Base-by-base conservation (phyloP, 2,329 filamentous ascomycete genomes). In the Bretziella fagacearum region DNA sequence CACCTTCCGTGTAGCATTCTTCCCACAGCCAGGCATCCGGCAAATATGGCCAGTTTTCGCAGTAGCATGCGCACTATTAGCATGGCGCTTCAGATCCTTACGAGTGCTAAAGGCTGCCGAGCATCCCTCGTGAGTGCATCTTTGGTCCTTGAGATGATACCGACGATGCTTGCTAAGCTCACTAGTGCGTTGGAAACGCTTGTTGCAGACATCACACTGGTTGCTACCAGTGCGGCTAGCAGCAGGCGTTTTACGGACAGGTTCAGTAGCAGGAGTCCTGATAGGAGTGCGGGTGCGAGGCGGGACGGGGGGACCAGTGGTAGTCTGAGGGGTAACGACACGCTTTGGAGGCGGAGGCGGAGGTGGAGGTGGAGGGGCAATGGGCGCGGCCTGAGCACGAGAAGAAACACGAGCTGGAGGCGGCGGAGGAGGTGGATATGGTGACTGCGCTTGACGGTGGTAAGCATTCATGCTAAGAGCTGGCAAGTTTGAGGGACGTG, bases 11-110 rank as follows among this genome's bases (percentile, higher is more conserved):
- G 47, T 54, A 48, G 50, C 49, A 39, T 55, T 52, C 48, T 57
- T 57, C 17, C 51, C 52, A 51, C 55, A 57, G n/a, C 54, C 54
- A n/a, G 47, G 27, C 26, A 56, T 51, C 18, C 50, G 54, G 50
- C 55, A 57, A 18, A 50, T 51, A 51, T 55, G 56, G n/a, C 54
- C 51, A 3, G 52, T 48, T 35, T 47, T 44, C 1, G 47, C 44
- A 20, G 43, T 46, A 26, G 47, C 39, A 40, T 53, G 47, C 3
- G 50, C 53, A n/a, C 48, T 52, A 43, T 50, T 53, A 47, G 48
- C 42, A 44, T 57, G 55, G 8, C 55, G 52, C 52, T 55, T 56
- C 13, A 56, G 52, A 49, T 57, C 55, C 49, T 57, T 57, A 26
- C 53, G 52, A 26, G 55, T 57, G 20, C 55, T 50, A 23, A 57